Percentiles rank a stretch among this genome's conserved stretches.
Evolutionary conservation across 257 asterid genomes (phyloP).

Genomic region (Ilex aquifolium): DNA sequence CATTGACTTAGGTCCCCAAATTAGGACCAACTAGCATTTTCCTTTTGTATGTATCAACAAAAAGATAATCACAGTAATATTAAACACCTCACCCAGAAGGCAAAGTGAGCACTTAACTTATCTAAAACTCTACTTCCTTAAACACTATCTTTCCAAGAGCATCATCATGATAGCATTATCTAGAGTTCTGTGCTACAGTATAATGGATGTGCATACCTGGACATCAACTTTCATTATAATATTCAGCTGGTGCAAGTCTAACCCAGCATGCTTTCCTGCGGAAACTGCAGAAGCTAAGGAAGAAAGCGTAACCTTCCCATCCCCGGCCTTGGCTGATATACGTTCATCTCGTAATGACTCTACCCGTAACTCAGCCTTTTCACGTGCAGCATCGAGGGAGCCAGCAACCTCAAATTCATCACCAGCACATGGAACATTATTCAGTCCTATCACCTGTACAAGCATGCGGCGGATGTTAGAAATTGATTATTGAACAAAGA

Average conservation of each 20-base stretch:
- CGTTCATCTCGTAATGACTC: constrained; percentile 70
- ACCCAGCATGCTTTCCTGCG: constrained; percentile 64
- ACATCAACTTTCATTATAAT: constrained; percentile 88
- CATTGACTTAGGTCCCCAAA: no score
- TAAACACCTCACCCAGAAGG: no score
- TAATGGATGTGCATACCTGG: constrained; percentile 53
- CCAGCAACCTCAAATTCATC: constrained; percentile 91
- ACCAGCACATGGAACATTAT: constrained; percentile 92
- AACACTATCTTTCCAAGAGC: no score
- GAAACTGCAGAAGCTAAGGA: constrained; percentile 93
- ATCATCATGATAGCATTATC: neutral
- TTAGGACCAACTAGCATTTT: no score
- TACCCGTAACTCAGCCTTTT: constrained; percentile 65
- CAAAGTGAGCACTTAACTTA: no score
- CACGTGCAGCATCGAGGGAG: constrained; percentile 86
- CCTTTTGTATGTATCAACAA: no score
- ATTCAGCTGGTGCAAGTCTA: constrained; percentile 91
- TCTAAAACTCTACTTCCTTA: no score
- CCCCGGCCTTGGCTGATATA: constrained; percentile 86
- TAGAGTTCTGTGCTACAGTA: neutral
- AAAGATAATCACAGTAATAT: no score
- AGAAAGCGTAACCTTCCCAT: constrained; percentile 89
- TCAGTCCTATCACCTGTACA: constrained; percentile 81
- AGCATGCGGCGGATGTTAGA: constrained; percentile 11
- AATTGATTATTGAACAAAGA: constrained; percentile 1